A percentile compares a stretch with the other conserved stretches of the same genome.
phyloP scores from a whole-genome alignment of 768 basidiomycete genomes.

The Lactifluus echinatus region DNA sequence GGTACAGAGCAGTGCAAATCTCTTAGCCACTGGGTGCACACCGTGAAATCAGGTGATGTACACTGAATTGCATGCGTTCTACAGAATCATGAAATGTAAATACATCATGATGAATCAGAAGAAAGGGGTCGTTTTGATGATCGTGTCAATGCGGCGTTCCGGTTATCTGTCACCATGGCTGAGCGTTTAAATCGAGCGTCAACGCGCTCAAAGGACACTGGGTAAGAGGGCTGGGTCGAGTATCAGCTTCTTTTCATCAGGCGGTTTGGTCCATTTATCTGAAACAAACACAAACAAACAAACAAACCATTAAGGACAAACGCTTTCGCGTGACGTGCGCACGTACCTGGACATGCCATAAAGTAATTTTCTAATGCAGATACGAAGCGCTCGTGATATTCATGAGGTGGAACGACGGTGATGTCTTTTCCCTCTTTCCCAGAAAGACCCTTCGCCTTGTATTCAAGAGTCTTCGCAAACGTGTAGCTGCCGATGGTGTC shows the following conservation, averaged over 20 bases:
- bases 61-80: not conserved
- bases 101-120: too few relatives aligned
- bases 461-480: constrained; percentile 79
- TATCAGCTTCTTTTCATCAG: constrained; percentile 26
- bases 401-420: constrained; percentile 70
- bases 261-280: constrained; percentile 35
- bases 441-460: constrained; percentile 66
- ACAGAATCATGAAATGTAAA: not conserved
- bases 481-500: constrained; percentile 85
- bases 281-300: not conserved
- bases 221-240: constrained; percentile 26
- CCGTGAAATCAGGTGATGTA: not conserved
- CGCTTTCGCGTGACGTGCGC: constrained; percentile 2
- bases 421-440: constrained; percentile 57
- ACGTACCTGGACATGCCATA: constrained; percentile 61
- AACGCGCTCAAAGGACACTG: constrained; percentile 26
- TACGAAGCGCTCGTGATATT: constrained; percentile 73
- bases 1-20: too few relatives aligned
- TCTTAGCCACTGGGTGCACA: not conserved
- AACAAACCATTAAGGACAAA: not conserved
- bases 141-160: not conserved
- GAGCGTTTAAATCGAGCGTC: not conserved
- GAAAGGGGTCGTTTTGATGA: not conserved
- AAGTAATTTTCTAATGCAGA: constrained; percentile 68
- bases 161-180: not conserved